Percentiles rank a stretch among this genome's conserved stretches.
Conservation (phyloP, 2,329 filamentous ascomycete genomes). For the Thelonectria discophora region DNA sequence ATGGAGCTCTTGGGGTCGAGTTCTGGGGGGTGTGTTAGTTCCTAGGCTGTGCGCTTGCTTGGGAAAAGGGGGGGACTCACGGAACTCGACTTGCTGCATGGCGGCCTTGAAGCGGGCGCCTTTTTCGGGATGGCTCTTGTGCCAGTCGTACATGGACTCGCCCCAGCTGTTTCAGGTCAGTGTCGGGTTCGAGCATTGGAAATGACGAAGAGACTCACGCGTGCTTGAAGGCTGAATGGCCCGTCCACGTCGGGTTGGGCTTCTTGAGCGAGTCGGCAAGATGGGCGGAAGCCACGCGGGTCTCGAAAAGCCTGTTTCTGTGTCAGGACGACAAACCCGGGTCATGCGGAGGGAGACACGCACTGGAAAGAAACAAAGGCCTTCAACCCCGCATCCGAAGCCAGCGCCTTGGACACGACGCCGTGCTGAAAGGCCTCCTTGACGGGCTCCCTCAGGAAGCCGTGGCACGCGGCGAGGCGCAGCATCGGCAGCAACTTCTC, state of each 20-base stretch:
- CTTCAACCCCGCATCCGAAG: slow-evolving; percentile 22
- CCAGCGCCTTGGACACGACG: slow-evolving; percentile 18
- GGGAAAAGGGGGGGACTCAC: slow-evolving; percentile 47
- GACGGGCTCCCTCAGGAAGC: slow-evolving; percentile 21
- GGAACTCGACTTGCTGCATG: slow-evolving; percentile 25
- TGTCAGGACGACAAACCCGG: too few relatives aligned
- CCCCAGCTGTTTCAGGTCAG: slow-evolving; percentile 26
- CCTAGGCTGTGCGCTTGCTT: background rate
- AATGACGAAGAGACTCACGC: slow-evolving; percentile 19
- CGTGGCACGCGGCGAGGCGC: slow-evolving; percentile 27
- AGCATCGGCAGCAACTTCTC: slow-evolving; percentile 31
- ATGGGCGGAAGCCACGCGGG: slow-evolving; percentile 31
- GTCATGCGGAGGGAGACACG: too few relatives aligned
- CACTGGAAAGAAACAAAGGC: slow-evolving; percentile 35
- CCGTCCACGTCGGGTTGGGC: slow-evolving; percentile 28
- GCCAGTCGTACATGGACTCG: slow-evolving; percentile 36
- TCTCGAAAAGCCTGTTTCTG: slow-evolving; percentile 32
- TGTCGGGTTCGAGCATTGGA: background rate
- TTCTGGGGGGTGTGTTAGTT: background rate
- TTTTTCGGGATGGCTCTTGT: slow-evolving; percentile 50
- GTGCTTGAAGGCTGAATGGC: slow-evolving; percentile 34
- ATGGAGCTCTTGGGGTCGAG: slow-evolving; percentile 29
- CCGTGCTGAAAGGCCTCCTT: slow-evolving; percentile 24
- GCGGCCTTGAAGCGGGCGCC: slow-evolving; percentile 41
- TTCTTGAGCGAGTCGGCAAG: slow-evolving; percentile 32